phyloP scores from a whole-genome alignment of 1,284 basidiomycete species.

The Pulchroboletus neoregius region DNA sequence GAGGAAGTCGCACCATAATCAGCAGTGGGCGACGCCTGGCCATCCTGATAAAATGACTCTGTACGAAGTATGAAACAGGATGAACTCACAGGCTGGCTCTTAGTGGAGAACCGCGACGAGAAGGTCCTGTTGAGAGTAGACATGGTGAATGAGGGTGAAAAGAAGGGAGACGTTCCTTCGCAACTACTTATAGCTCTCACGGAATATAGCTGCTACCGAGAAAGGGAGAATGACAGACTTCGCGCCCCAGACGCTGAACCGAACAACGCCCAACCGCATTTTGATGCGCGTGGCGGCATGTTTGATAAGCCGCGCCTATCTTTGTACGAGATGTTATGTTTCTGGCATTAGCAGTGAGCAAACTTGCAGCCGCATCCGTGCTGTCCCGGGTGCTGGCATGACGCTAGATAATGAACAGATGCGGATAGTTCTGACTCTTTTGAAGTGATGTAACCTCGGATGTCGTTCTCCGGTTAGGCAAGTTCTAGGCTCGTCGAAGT shows the following conservation, averaged over 20 bases:
- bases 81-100: constrained; percentile 24
- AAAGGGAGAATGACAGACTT: constrained; percentile 14
- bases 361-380: neutral
- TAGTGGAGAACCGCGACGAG: constrained; percentile 32
- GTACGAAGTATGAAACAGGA: neutral
- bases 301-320: neutral
- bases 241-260: constrained; percentile 16
- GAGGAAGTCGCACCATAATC: constrained; percentile 10
- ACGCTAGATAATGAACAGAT: neutral
- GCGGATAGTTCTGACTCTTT: neutral
- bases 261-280: constrained; percentile 20
- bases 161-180: neutral
- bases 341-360: neutral
- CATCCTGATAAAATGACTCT: constrained; percentile 3
- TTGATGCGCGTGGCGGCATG: neutral
- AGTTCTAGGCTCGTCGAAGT: neutral
- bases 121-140: constrained; percentile 28
- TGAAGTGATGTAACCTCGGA: neutral
- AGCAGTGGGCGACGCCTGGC: constrained; percentile 14
- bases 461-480: neutral
- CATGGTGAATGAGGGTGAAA: constrained; percentile 18
- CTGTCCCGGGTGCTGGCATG: neutral
- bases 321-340: neutral
- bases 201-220: constrained; percentile 11
- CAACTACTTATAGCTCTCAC: constrained; percentile 27